A percentile compares a stretch with the other conserved stretches of the same genome.
phyloP scores from a whole-genome alignment of 148 eudicot genomes.

The Amaranthus cruentus region DNA sequence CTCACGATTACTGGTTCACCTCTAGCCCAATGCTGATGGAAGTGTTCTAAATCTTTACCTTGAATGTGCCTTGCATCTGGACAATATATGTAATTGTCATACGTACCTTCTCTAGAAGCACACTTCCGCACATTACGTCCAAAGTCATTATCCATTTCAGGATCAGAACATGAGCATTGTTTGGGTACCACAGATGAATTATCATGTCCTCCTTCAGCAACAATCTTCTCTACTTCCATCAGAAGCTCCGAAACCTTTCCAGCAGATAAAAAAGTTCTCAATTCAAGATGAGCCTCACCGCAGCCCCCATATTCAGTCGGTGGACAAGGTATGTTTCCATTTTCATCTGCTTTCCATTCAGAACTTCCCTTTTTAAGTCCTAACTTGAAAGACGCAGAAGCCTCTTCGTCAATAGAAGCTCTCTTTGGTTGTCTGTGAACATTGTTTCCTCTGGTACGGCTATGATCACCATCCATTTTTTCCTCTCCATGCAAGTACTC shows the following conservation, averaged over 20 bases:
- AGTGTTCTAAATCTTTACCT: constrained; percentile 36
- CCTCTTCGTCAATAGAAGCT: not conserved
- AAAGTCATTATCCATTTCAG: not conserved
- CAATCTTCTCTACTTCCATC: constrained; percentile 36
- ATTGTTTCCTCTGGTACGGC: not conserved
- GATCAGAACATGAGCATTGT: constrained; percentile 28
- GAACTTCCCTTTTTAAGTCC: constrained; percentile 4
- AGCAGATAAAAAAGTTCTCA: constrained; percentile 30
- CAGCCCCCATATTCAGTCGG: constrained; percentile 42
- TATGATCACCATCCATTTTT: not conserved
- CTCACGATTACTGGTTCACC: constrained; percentile 56
- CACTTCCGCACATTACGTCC: constrained; percentile 29
- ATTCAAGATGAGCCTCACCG: constrained; percentile 35
- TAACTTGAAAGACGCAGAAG: not conserved
- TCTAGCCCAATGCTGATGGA: constrained; percentile 57
- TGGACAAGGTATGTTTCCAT: constrained; percentile 53
- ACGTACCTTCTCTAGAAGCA: constrained; percentile 39
- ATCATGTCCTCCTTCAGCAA: not conserved
- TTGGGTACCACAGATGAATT: constrained; percentile 10
- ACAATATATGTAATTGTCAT: constrained; percentile 44
- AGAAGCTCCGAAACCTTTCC: constrained; percentile 35
- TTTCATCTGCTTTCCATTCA: constrained; percentile 40
- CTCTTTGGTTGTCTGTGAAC: not conserved
- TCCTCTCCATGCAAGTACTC: constrained; percentile 37
- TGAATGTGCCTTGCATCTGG: constrained; percentile 42